A percentile compares a stretch with the other conserved stretches of the same genome.
Conservation (phyloP, 352 stramenopile genomes). For the Pythium phragmiticola region DNA sequence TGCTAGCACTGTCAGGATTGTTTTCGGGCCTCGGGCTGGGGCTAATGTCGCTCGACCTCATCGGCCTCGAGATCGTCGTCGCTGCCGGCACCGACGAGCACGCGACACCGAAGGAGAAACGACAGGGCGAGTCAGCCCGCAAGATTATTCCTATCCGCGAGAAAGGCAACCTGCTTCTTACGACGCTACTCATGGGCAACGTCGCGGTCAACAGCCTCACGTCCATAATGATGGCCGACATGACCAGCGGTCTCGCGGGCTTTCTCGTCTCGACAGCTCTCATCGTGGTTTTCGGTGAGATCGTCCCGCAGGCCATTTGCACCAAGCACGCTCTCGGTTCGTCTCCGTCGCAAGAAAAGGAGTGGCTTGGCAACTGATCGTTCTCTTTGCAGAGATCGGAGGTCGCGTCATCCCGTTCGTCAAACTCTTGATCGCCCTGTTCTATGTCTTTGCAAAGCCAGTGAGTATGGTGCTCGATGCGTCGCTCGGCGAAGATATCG, state of each 20-base stretch:
- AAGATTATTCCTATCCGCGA: slow-evolving; percentile 89
- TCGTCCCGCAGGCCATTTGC: slow-evolving; percentile 89
- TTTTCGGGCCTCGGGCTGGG: slow-evolving; percentile 95
- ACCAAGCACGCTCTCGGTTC: slow-evolving; percentile 81
- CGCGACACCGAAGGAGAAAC: slow-evolving; percentile 62
- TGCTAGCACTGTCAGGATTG: slow-evolving; percentile 85
- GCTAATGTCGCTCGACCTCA: slow-evolving; percentile 97
- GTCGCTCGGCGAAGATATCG: slow-evolving; percentile 92
- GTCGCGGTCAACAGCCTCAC: slow-evolving; percentile 96
- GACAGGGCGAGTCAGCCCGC: slow-evolving; percentile 55
- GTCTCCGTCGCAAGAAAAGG: slow-evolving; percentile 28
- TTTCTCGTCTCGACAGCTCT: slow-evolving; percentile 92
- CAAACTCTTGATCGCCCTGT: slow-evolving; percentile 89
- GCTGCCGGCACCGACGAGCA: slow-evolving; percentile 84
- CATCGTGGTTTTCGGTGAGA: slow-evolving; percentile 95
- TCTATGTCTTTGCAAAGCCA: slow-evolving; percentile 95
- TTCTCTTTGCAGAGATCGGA: slow-evolving; percentile 46
- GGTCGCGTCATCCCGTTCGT: slow-evolving; percentile 89
- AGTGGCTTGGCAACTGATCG: background rate
- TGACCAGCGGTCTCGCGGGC: slow-evolving; percentile 68
- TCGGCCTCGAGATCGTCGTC: slow-evolving; percentile 96
- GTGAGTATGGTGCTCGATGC: slow-evolving; percentile 92
- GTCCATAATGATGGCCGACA: slow-evolving; percentile 94
- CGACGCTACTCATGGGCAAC: slow-evolving; percentile 95
- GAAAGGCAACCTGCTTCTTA: slow-evolving; percentile 96